Conservation (phyloP, 2,329 filamentous ascomycete species). For the Paraconiothyrium sp. region DNA sequence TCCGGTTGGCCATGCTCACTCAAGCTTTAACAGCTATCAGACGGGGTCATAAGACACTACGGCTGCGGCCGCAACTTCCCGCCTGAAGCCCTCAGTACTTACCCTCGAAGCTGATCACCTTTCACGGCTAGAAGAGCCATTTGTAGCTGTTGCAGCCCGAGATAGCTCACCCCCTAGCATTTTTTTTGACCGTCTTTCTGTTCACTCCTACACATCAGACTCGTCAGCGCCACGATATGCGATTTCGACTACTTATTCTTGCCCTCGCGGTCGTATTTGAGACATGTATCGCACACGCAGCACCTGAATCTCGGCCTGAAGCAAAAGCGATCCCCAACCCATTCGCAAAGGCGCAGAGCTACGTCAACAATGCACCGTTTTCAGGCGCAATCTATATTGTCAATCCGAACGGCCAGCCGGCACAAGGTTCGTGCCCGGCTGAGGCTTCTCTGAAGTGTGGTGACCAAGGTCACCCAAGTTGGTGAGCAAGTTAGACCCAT, state of each 20-base stretch:
- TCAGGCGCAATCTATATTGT: conserved; percentile 53
- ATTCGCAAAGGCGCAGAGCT: conserved; percentile 32
- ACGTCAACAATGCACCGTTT: conserved; percentile 51
- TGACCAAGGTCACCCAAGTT: conserved; percentile 53
- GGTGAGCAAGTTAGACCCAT: conserved; percentile 40
- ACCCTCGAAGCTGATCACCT: conserved; percentile 3
- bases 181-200: background rate
- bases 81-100: conserved; percentile 9
- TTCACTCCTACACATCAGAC: background rate
- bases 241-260: conserved; percentile 22
- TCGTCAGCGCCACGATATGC: conserved; percentile 25
- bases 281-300: conserved; percentile 27
- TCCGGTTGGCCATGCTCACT: conserved; percentile 35
- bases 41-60: conserved; percentile 38
- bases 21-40: conserved; percentile 31
- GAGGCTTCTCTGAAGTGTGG: conserved; percentile 53
- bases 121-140: conserved; percentile 10
- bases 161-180: background rate
- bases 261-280: conserved; percentile 25
- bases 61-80: conserved; percentile 20
- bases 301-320: conserved; percentile 38
- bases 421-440: conserved; percentile 46
- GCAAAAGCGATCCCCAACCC: conserved; percentile 30
- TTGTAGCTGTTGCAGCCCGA: conserved; percentile 13
- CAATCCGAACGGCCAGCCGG: conserved; percentile 41